Conservation (phyloP, 23 red algal genomes). For the Gracilaria caudata region DNA sequence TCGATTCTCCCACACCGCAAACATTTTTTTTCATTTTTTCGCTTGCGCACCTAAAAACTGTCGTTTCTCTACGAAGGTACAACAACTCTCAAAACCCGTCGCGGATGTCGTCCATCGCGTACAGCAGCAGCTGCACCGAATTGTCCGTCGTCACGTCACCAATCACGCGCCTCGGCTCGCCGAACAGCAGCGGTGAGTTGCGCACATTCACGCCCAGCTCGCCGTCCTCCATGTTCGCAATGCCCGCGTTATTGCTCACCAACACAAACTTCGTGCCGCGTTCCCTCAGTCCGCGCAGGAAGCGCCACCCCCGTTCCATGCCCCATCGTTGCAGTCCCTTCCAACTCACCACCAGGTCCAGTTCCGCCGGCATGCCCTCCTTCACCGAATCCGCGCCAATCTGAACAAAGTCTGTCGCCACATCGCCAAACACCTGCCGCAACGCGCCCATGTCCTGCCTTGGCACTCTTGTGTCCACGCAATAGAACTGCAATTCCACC, state of each 20-base stretch:
- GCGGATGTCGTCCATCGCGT: constrained; percentile 30
- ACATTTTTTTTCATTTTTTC: not conserved
- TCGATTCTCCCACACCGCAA: constrained; percentile 88
- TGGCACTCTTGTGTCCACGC: constrained; percentile 54
- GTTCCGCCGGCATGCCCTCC: constrained; percentile 5
- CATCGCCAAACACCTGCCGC: constrained; percentile 19
- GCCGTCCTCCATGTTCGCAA: constrained; percentile 23
- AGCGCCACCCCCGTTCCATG: constrained; percentile 57
- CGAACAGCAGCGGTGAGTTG: constrained; percentile 68
- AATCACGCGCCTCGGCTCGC: constrained; percentile 55
- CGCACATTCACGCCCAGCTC: constrained; percentile 55
- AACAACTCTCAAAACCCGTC: constrained; percentile 17
- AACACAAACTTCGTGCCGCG: constrained; percentile 26
- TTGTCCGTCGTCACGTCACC: constrained; percentile 36
- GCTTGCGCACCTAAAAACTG: no score
- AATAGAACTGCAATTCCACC: constrained; percentile 63
- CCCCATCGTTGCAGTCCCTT: constrained; percentile 74
- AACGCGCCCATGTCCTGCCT: not conserved
- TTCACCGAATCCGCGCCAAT: constrained; percentile 18
- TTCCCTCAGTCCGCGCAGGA: constrained; percentile 51
- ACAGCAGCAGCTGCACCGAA: constrained; percentile 50
- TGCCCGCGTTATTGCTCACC: constrained; percentile 60
- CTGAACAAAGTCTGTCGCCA: constrained; percentile 45
- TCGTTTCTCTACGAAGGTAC: no score
- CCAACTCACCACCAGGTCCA: constrained; percentile 74